Conservation (phyloP, 768 basidiomycete species). For the Termitomyces bulborhizus region DNA sequence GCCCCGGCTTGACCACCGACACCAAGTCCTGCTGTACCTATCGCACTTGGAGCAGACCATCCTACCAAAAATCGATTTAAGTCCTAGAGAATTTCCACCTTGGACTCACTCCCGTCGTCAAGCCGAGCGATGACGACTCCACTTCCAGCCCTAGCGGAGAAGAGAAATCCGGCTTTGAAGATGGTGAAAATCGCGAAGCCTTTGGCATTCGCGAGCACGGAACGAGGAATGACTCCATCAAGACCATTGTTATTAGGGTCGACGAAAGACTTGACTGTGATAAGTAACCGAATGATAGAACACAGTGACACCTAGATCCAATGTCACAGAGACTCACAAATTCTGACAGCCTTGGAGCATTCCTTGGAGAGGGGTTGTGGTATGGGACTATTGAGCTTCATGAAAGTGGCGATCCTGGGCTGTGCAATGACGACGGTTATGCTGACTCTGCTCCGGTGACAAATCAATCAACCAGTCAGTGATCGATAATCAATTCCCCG, state of each 20-base stretch:
- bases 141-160: slow-evolving; percentile 79
- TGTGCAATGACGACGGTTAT: background rate
- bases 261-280: slow-evolving; percentile 77
- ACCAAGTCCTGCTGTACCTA: slow-evolving; percentile 88
- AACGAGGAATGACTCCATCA: slow-evolving; percentile 60
- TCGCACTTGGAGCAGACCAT: slow-evolving; percentile 94
- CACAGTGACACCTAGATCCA: background rate
- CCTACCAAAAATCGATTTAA: slow-evolving; percentile 31
- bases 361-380: slow-evolving; percentile 71
- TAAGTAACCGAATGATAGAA: background rate
- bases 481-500: background rate
- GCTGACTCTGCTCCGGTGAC: background rate
- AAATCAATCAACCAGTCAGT: background rate
- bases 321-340: slow-evolving; percentile 46
- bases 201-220: slow-evolving; percentile 43
- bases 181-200: slow-evolving; percentile 92
- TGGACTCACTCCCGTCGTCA: slow-evolving; percentile 67
- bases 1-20: slow-evolving; percentile 80
- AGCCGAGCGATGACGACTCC: slow-evolving; percentile 87
- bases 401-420: slow-evolving; percentile 14
- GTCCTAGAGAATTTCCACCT: background rate
- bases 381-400: slow-evolving; percentile 44
- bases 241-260: slow-evolving; percentile 76
- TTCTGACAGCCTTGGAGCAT: slow-evolving; percentile 82
- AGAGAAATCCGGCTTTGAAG: slow-evolving; percentile 67